phyloP scores from a whole-genome alignment of 2,329 filamentous ascomycete species.

The Cordyceps farinosa region DNA sequence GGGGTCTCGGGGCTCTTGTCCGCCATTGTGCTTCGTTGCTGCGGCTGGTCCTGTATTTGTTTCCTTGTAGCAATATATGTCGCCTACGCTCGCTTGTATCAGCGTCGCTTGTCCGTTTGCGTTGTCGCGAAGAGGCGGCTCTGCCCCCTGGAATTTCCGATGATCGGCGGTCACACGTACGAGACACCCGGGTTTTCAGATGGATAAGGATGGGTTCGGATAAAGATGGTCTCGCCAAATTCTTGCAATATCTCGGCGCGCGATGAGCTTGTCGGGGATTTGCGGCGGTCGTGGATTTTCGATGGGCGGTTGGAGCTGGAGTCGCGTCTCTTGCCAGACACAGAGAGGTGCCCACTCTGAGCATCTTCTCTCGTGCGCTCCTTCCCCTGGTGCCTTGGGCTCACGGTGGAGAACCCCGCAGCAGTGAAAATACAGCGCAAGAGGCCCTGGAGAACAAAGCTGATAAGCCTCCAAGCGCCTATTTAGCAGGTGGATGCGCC shows the following conservation, averaged over 20 bases:
- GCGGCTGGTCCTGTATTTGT: neutral
- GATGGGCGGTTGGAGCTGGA: neutral
- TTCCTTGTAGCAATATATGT: neutral
- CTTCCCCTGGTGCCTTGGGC: neutral
- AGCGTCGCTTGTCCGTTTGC: neutral
- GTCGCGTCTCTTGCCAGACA: conserved; percentile 1
- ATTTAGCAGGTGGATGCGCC: no score
- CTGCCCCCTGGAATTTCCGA: neutral
- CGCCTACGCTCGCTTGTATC: neutral
- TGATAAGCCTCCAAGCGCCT: neutral
- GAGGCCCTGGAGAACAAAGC: neutral
- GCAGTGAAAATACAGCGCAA: neutral
- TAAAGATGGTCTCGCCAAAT: no score
- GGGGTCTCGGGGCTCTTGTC: conserved; percentile 42
- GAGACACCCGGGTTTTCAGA: neutral
- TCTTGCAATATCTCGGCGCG: neutral
- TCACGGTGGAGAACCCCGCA: conserved; percentile 2
- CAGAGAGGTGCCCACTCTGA: neutral
- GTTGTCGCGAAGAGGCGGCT: neutral
- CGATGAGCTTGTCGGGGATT: neutral
- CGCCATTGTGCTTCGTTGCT: conserved; percentile 30
- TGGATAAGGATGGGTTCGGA: no score
- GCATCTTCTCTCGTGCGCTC: neutral
- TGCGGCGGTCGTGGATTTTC: neutral
- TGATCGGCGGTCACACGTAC: conserved; percentile 8